phyloP scores from a whole-genome alignment of 345 rosid genomes.

The Noccaea bulbosa region DNA sequence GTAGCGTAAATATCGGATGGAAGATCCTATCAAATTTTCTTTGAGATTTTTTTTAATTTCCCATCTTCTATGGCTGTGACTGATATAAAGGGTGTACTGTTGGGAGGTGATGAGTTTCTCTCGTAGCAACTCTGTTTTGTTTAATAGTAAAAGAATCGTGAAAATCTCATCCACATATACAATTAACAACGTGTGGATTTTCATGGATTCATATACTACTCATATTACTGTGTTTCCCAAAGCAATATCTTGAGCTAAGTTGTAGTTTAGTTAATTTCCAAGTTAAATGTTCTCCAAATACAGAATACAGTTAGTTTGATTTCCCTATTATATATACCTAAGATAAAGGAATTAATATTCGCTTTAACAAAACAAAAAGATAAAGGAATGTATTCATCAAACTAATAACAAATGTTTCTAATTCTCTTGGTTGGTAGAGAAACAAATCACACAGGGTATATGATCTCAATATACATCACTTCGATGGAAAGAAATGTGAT shows the following conservation, averaged over 20 bases:
- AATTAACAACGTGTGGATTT: constrained; percentile 10
- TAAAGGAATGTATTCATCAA: background rate
- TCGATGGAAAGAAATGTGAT: constrained; percentile 6
- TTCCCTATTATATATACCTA: no score
- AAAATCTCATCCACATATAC: constrained; percentile 21
- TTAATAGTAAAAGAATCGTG: background rate
- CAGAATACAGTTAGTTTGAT: background rate
- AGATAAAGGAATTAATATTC: no score
- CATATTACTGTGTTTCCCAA: background rate
- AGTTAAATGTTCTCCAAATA: background rate
- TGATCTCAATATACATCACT: background rate
- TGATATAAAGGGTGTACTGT: background rate
- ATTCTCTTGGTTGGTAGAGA: constrained; percentile 15
- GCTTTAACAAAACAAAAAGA: background rate
- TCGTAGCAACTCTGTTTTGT: constrained; percentile 18
- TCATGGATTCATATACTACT: background rate
- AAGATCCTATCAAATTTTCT: background rate
- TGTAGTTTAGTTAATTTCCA: background rate
- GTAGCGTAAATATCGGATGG: constrained; percentile 38
- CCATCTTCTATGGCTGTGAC: constrained; percentile 25
- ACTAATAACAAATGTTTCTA: background rate
- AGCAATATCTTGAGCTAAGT: background rate
- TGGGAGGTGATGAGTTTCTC: constrained; percentile 12
- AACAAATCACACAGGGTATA: constrained; percentile 9
- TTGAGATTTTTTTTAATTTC: background rate